Conservation (phyloP, 2,329 filamentous ascomycete genomes). For the Eurotiales sp. region DNA sequence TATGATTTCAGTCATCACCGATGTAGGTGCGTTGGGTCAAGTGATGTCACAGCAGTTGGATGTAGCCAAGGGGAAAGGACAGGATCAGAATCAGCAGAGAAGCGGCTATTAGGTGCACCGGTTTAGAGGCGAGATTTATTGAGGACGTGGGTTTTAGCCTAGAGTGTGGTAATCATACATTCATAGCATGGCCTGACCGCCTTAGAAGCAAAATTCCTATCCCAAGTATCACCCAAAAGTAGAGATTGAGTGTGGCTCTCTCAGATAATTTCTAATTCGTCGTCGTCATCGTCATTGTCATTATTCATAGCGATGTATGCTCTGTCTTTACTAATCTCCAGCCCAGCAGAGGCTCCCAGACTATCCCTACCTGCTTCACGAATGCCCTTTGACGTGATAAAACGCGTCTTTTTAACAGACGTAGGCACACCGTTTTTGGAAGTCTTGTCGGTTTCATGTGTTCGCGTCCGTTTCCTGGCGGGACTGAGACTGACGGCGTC, state of each 20-base stretch:
- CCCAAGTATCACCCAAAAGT: too few relatives aligned
- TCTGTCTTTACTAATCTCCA: constrained; percentile 24
- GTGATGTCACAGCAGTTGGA: constrained; percentile 32
- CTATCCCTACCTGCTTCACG: constrained; percentile 73
- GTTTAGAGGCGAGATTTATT: too few relatives aligned
- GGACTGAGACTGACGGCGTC: constrained; percentile 39
- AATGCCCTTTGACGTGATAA: constrained; percentile 73
- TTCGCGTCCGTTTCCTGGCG: constrained; percentile 34
- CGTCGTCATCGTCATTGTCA: constrained; percentile 52
- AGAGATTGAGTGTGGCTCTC: too few relatives aligned
- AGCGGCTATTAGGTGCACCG: constrained; percentile 16
- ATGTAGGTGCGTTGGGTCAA: constrained; percentile 30
- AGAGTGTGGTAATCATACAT: not conserved
- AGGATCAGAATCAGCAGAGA: constrained; percentile 9
- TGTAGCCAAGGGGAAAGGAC: constrained; percentile 26
- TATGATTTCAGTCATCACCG: constrained; percentile 39
- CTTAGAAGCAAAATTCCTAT: too few relatives aligned
- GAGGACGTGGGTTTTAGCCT: too few relatives aligned
- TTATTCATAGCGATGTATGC: constrained; percentile 11
- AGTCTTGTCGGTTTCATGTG: constrained; percentile 25
- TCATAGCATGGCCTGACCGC: not conserved
- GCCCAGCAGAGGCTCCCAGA: constrained; percentile 51
- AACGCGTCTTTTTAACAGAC: constrained; percentile 66
- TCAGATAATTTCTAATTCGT: constrained; percentile 48
- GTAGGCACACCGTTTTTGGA: constrained; percentile 20